These are phyloP conservation scores for Cupressus sempervirens DNA, from an alignment of 75 land plant genomes.

Conservation along the genomic window DNA sequence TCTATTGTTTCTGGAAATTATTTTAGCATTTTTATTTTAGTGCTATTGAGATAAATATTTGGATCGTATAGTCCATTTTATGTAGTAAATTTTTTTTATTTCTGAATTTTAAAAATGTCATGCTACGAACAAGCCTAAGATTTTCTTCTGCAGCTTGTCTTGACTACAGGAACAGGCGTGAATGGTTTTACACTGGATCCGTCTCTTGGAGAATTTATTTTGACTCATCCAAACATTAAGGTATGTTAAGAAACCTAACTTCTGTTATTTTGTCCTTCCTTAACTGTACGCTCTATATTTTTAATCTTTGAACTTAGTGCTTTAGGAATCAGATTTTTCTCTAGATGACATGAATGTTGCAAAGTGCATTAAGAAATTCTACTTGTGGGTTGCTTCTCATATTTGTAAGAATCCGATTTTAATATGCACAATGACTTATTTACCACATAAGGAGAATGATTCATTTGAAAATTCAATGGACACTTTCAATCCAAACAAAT, in stretches of 20 bases:
- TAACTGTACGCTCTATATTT: not conserved
- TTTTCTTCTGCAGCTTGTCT: slow-evolving; percentile 63
- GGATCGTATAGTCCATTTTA: not conserved
- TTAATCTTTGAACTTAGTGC: not conserved
- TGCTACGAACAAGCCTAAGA: not conserved
- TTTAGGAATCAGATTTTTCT: not conserved
- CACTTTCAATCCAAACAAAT: not conserved
- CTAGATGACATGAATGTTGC: not conserved
- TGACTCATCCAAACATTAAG: slow-evolving; percentile 94
- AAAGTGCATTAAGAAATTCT: not conserved
- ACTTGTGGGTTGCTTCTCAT: not conserved
- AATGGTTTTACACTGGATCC: slow-evolving; percentile 98
- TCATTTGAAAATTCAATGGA: not conserved
- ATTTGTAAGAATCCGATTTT: not conserved
- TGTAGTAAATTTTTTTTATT: not conserved
- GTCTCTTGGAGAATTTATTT: slow-evolving; percentile 95
- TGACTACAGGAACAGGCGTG: slow-evolving; percentile 86
- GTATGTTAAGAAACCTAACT: slow-evolving; percentile 21
- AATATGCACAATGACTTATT: not conserved
- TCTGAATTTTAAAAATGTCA: not conserved
- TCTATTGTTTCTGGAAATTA: not conserved
- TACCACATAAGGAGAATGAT: not conserved
- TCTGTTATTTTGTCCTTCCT: not conserved
- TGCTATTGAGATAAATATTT: not conserved
- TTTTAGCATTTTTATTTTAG: not conserved